These are phyloP conservation scores for Acanthamoeba royreba DNA, from an alignment of 208 protist genomes.

Conservation along the genomic window DNA sequence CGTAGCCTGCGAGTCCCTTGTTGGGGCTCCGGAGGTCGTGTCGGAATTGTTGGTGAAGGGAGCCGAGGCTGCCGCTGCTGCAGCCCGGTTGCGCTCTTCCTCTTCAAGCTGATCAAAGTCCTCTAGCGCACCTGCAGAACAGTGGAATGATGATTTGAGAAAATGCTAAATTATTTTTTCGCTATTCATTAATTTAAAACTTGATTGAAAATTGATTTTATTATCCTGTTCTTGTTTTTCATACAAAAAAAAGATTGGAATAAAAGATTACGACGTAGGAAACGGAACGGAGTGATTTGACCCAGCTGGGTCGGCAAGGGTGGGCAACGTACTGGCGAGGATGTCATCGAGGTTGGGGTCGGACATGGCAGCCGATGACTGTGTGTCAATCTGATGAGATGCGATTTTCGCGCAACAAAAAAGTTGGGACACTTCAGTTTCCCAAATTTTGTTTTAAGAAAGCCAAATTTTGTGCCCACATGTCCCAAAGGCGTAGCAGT, in stretches of 20 bases:
- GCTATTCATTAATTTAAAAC: not conserved
- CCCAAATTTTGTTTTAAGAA: too few relatives aligned
- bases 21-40: not conserved
- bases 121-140: not conserved
- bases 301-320: not conserved
- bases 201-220: not conserved
- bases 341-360: slow-evolving; percentile 41
- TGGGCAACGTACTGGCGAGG: not conserved
- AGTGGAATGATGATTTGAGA: not conserved
- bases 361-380: not conserved
- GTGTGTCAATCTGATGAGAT: too few relatives aligned
- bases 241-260: not conserved
- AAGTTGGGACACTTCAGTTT: too few relatives aligned
- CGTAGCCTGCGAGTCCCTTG: not conserved
- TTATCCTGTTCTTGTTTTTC: not conserved
- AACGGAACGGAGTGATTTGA: too few relatives aligned
- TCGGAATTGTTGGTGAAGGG: not conserved
- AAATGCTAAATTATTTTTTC: not conserved
- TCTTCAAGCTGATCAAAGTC: slow-evolving; percentile 31
- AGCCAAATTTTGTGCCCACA: too few relatives aligned
- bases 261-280: not conserved
- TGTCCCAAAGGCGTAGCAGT: too few relatives aligned
- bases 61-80: not conserved
- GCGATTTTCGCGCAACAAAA: too few relatives aligned
- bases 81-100: not conserved